Evolutionary conservation across 345 rosid species (phyloP), one percentile per base, ranked within the genome.

Genomic region (Pugionium cornutum): DNA sequence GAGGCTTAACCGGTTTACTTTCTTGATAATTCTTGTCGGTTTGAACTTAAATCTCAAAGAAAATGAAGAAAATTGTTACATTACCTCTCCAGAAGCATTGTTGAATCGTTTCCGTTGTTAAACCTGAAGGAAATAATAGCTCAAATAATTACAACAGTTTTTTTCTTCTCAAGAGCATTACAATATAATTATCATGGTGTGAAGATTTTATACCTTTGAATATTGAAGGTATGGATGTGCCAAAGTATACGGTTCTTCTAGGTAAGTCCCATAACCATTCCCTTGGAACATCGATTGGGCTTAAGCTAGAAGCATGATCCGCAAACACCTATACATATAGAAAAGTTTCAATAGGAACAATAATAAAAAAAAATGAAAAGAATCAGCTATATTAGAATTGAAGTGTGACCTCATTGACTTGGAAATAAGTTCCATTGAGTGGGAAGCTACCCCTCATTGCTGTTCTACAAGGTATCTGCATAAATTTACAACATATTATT

Each of bases 401-500:
- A 62, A 36, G 18, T 36, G 31, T 68, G 57, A 88, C 98, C 95
- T 92, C 96, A 26, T 89, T 92, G 18, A 92, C 96, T 82, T 92
- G 98, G 75, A 92, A 92, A 49, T 92, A 92, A 35, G 98, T 92
- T 65, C 98, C 97, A 65, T 92, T 92, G 48, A 92, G 89, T 8
- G 98, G 98, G 77, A 89, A 92, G 49, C 95, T 92, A 58, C 98
- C 98, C 57, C 86, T 84, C 97, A 89, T 88, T 50, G 98, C 96
- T 25, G 98, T 89, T 78, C 96, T 79, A 77, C 98, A 92, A 5
- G 98, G 97, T 68, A 92, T 86, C 98, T 89, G 81, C 66, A 47
- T 29, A 7, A 43, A 68, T 37, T 53, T 53, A 45, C 36, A 53
- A 57, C 47, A 41, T 28, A 40, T 49, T 56, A 40, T 9, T 37